These are phyloP conservation scores for Pleurostoma richardsiae DNA, from an alignment of 2,329 filamentous ascomycete genomes.

Conservation along the genomic window DNA sequence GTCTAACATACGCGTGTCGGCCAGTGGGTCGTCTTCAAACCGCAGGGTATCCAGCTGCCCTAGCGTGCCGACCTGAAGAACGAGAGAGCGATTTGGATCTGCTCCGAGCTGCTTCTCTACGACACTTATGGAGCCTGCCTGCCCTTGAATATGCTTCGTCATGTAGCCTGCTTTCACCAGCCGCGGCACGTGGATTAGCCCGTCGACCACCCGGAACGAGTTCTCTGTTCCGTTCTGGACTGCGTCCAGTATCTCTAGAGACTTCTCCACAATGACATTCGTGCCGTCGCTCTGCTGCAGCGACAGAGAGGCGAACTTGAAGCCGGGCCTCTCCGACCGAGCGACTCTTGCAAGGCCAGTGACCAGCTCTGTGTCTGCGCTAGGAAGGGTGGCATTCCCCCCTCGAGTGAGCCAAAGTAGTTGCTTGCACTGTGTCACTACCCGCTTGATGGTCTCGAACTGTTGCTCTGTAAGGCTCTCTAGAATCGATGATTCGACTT, in stretches of 20 bases:
- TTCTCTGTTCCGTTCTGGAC: slow-evolving; percentile 8
- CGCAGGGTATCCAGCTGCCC: slow-evolving; percentile 13
- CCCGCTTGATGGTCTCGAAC: slow-evolving; percentile 12
- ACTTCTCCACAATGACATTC: slow-evolving; percentile 5
- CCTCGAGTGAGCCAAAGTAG: slow-evolving; percentile 14
- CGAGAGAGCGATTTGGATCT: slow-evolving; percentile 3
- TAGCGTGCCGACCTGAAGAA: slow-evolving; percentile 6
- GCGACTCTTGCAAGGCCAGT: slow-evolving; percentile 16
- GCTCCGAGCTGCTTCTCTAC: slow-evolving; percentile 1
- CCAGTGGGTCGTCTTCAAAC: slow-evolving; percentile 12
- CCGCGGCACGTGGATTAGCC: slow-evolving; percentile 6
- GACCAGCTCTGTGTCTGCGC: slow-evolving; percentile 13
- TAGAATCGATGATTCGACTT: slow-evolving; percentile 13
- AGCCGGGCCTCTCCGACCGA: slow-evolving; percentile 10
- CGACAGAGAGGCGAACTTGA: slow-evolving; percentile 13
- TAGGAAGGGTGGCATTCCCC: background rate
- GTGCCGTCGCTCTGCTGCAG: slow-evolving; percentile 9
- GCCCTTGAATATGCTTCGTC: slow-evolving; percentile 10
- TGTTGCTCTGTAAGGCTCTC: slow-evolving; percentile 9
- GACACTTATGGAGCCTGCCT: slow-evolving; percentile 7
- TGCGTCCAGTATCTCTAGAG: slow-evolving; percentile 5
- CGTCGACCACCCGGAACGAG: slow-evolving; percentile 13
- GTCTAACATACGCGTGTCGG: slow-evolving; percentile 4
- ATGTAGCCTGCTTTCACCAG: slow-evolving; percentile 12
- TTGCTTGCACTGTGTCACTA: slow-evolving; percentile 12